Evolutionary conservation across 768 basidiomycete species (phyloP).

Genomic region (Coprinopsis sp.): DNA sequence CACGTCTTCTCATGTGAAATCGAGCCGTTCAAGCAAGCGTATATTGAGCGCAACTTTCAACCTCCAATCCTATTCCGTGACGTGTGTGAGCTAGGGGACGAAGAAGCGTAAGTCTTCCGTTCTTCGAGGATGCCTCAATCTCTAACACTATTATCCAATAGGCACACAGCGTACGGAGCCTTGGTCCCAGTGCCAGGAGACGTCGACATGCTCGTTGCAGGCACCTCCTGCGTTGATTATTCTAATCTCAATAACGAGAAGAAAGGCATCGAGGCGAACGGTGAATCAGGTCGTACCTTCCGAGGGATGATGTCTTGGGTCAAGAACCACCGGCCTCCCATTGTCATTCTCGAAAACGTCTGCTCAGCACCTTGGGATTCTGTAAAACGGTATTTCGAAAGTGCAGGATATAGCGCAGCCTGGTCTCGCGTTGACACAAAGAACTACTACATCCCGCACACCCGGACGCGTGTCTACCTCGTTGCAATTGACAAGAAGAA

Average conservation of each 20-base stretch:
- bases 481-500: conserved; percentile 66
- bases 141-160: conserved; percentile 24
- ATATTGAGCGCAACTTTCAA: conserved; percentile 93
- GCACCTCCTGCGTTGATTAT: conserved; percentile 95
- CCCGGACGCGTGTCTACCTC: conserved; percentile 86
- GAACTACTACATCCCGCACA: conserved; percentile 91
- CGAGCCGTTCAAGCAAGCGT: conserved; percentile 95
- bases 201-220: conserved; percentile 86
- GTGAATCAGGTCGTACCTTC: conserved; percentile 92
- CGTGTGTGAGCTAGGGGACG: conserved; percentile 81
- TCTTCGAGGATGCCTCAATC: neutral
- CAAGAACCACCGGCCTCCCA: conserved; percentile 73
- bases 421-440: conserved; percentile 77
- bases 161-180: conserved; percentile 90
- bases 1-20: conserved; percentile 98
- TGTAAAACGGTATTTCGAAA: conserved; percentile 73
- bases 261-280: conserved; percentile 83
- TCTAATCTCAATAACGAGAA: conserved; percentile 94
- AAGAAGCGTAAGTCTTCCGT: conserved; percentile 59
- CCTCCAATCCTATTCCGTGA: conserved; percentile 92
- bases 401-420: conserved; percentile 70
- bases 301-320: conserved; percentile 95
- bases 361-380: conserved; percentile 83
- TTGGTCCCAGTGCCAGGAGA: conserved; percentile 82
- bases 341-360: conserved; percentile 96